A percentile compares a stretch with the other conserved stretches of the same genome.
Evolutionary conservation across 768 basidiomycete species (phyloP).

Genomic region (Suillus sp.): DNA sequence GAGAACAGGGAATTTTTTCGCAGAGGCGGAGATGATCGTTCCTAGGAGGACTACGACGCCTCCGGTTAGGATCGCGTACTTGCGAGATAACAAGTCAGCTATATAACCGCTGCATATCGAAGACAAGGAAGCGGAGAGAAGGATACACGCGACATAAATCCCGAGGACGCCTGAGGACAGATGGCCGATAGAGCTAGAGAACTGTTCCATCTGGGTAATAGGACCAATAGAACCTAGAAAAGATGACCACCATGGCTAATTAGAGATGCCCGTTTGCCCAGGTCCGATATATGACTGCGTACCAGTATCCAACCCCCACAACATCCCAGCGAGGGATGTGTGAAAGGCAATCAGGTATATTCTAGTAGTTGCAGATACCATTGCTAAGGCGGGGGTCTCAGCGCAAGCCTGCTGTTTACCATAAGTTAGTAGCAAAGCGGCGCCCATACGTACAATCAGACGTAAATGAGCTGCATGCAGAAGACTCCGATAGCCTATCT

Average conservation of each 20-base stretch:
- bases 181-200: constrained; percentile 38
- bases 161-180: constrained; percentile 43
- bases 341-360: constrained; percentile 30
- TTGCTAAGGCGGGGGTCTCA: constrained; percentile 1
- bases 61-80: constrained; percentile 46
- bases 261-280: background rate
- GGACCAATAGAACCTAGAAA: constrained; percentile 41
- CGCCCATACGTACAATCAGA: constrained; percentile 1
- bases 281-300: background rate
- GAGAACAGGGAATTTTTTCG: constrained; percentile 39
- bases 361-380: constrained; percentile 21
- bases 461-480: background rate
- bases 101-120: constrained; percentile 44
- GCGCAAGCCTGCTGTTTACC: background rate
- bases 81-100: constrained; percentile 49
- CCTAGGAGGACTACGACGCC: constrained; percentile 45
- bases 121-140: constrained; percentile 43
- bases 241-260: background rate
- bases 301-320: constrained; percentile 37
- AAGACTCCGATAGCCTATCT: background rate
- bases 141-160: constrained; percentile 45
- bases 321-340: constrained; percentile 30
- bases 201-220: constrained; percentile 49
- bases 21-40: constrained; percentile 40
- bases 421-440: constrained; percentile 1